Base-by-base conservation (phyloP, 768 basidiomycete species). In the Hysterangium stoloniferum region DNA sequence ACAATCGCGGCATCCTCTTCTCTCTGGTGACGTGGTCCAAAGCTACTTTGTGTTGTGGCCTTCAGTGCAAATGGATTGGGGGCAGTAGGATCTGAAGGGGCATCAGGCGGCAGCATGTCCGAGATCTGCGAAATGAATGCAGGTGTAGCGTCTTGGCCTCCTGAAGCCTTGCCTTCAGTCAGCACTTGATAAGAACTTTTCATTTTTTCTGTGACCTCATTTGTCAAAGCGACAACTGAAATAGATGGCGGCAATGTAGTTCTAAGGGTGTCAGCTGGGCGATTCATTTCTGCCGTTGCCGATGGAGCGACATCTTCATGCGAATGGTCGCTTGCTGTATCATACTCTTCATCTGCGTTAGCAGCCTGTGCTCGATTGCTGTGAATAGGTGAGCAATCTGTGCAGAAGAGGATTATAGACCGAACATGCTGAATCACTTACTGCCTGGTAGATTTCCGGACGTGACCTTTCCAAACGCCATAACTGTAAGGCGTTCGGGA, bases 401-500 rank as follows among this genome's bases (percentile, higher is more conserved):
- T 8, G 8, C 38, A 20, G 22, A 34, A 34, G 9, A n/a, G n/a
- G n/a, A n/a, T n/a, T 9, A 34, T 9, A 9, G n/a, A 34, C 9
- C 33, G n/a, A 34, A n/a, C 33, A 34, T 9, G n/a, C 9, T 9
- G n/a, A 34, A n/a, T 34, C 9, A 49, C 19, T 49, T 49, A 49
- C 48, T 49, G 48, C 27, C 40, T 49, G 15, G 36, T 36, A 12
- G 35, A n/a, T 19, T 42, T 42, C 22, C 41, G 28, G 13, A 51
- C 49, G 40, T 51, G 49, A 12, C 49, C 49, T 25, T 51, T 51
- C 49, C 49, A 51, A 20, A 51, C 49, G 11, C 49, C 49, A 19
- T 42, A 42, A 40, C 49, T 51, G 29, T 42, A 51, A 4, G 37
- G 49, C 15, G 49, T 51, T 27, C 49, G 19, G 27, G 25, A 27